phyloP scores from a whole-genome alignment of 805 yeast species.

The Wickerhamomyces xylosicus region DNA sequence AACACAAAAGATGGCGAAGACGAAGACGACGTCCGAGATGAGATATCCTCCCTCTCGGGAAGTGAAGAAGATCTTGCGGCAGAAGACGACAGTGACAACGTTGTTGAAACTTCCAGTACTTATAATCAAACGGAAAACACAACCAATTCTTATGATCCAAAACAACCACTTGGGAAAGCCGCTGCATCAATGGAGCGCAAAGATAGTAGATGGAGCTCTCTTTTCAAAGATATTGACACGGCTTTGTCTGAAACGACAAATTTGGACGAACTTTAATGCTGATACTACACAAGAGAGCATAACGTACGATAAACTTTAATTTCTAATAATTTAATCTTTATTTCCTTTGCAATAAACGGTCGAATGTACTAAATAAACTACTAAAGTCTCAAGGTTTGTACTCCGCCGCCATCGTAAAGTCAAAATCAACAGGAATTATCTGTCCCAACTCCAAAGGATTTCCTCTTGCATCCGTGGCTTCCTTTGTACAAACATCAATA shows the following conservation, averaged over 20 bases:
- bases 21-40: too few relatives aligned
- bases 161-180: too few relatives aligned
- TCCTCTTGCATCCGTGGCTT: conserved; percentile 64
- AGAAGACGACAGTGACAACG: not conserved
- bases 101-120: not conserved
- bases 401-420: conserved; percentile 3
- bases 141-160: not conserved
- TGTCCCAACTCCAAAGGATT: conserved; percentile 46
- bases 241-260: conserved; percentile 12
- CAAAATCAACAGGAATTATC: conserved; percentile 43
- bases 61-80: not conserved
- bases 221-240: conserved; percentile 15
- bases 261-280: too few relatives aligned
- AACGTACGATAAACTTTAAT: too few relatives aligned
- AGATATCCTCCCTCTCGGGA: too few relatives aligned
- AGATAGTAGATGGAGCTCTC: conserved; percentile 11
- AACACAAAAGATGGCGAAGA: too few relatives aligned
- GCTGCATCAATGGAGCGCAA: too few relatives aligned
- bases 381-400: too few relatives aligned
- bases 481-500: conserved; percentile 60
- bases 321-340: too few relatives aligned
- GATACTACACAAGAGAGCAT: too few relatives aligned
- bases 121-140: not conserved
- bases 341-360: too few relatives aligned
- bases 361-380: too few relatives aligned